Percentiles rank a stretch among this genome's conserved stretches.
Evolutionary conservation across 1,284 basidiomycete genomes (phyloP).

Genomic region (Somion occarium): DNA sequence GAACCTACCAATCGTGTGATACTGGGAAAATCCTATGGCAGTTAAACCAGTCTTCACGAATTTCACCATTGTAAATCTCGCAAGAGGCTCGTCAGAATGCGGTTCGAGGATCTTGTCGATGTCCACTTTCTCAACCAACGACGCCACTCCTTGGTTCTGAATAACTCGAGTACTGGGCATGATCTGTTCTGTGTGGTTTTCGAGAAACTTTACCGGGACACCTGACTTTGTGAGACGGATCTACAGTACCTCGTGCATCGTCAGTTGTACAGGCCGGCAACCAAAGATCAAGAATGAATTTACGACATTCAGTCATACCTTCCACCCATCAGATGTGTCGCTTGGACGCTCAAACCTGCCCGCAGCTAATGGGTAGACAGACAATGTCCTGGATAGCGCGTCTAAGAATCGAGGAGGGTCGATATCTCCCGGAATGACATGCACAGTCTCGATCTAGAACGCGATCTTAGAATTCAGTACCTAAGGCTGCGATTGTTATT

Average conservation of each 20-base stretch:
- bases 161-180: constrained; percentile 10
- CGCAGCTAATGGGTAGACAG: constrained; percentile 12
- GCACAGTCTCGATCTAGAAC: constrained; percentile 14
- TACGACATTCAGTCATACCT: no score
- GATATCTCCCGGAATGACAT: constrained; percentile 13
- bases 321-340: constrained; percentile 8
- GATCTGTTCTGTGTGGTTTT: constrained; percentile 11
- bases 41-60: constrained; percentile 13
- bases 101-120: constrained; percentile 7
- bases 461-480: neutral
- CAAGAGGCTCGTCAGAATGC: constrained; percentile 12
- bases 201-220: constrained; percentile 12
- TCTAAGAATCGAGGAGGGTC: constrained; percentile 12
- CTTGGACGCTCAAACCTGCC: constrained; percentile 10
- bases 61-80: constrained; percentile 11
- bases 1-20: constrained; percentile 11
- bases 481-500: neutral
- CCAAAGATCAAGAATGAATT: no score
- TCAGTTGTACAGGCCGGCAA: no score
- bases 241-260: no score
- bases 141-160: constrained; percentile 9
- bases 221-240: constrained; percentile 11
- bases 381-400: constrained; percentile 12
- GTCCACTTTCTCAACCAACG: constrained; percentile 6
- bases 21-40: constrained; percentile 11